Conservation (phyloP, 108 stramenopile genomes). For the Pseudonitzschia delicatissima region DNA sequence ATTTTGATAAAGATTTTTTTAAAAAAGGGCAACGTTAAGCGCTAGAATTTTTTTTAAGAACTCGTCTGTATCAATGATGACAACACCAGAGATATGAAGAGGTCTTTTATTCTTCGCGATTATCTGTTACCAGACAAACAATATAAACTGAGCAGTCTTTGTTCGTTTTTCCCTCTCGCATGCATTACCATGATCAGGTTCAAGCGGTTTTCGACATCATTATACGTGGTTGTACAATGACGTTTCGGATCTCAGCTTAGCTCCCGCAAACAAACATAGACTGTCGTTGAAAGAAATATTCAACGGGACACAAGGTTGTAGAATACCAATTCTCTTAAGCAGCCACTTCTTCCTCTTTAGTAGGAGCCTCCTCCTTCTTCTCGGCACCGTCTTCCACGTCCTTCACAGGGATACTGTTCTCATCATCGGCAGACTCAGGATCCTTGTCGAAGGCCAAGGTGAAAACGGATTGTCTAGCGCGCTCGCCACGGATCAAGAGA, state of each 20-base stretch:
- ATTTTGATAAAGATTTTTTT: too few species aligned
- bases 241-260: conserved; percentile 21
- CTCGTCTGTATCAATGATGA: too few species aligned
- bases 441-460: conserved; percentile 31
- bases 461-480: conserved; percentile 48
- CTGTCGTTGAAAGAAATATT: conserved; percentile 4
- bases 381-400: conserved; percentile 8
- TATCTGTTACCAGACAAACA: neutral
- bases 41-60: too few species aligned
- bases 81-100: too few species aligned
- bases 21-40: too few species aligned
- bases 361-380: neutral
- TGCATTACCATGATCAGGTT: conserved; percentile 77
- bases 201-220: conserved; percentile 44
- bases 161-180: conserved; percentile 57
- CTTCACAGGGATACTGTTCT: conserved; percentile 4
- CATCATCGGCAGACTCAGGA: neutral
- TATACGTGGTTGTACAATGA: neutral
- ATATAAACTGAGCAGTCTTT: conserved; percentile 1
- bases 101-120: too few species aligned
- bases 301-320: conserved; percentile 7
- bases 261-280: conserved; percentile 37
- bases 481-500: conserved; percentile 57
- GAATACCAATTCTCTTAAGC: neutral
- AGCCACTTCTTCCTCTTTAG: neutral